These are phyloP conservation scores for Ogataea allantospora DNA, from an alignment of 805 yeast genomes.

Conservation along the genomic window DNA sequence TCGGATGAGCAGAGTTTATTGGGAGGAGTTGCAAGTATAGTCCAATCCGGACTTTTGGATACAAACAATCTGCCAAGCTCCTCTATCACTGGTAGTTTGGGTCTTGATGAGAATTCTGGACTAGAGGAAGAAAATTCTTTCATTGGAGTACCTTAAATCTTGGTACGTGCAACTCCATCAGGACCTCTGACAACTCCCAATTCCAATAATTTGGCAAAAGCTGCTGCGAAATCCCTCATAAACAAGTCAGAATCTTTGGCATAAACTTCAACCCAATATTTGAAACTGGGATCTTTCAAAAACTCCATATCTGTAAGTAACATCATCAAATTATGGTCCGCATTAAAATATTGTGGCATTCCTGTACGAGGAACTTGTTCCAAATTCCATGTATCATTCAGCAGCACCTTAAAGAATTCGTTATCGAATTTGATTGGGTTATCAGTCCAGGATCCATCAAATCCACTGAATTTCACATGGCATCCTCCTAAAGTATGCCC, in stretches of 20 bases:
- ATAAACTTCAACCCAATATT: conserved; percentile 60
- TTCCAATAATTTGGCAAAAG: conserved; percentile 63
- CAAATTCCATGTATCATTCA: conserved; percentile 45
- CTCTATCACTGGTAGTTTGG: conserved; percentile 41
- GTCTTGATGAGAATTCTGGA: conserved; percentile 50
- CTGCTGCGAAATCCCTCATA: conserved; percentile 62
- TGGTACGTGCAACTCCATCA: conserved; percentile 33
- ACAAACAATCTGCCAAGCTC: conserved; percentile 59
- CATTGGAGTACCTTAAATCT: conserved; percentile 25
- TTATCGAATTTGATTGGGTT: conserved; percentile 43
- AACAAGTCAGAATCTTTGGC: conserved; percentile 64
- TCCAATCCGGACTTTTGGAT: conserved; percentile 47
- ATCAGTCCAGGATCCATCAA: conserved; percentile 48
- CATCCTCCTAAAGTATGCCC: conserved; percentile 80
- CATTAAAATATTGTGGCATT: conserved; percentile 37
- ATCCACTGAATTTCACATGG: conserved; percentile 54
- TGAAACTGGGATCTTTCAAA: conserved; percentile 57
- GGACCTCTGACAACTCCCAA: conserved; percentile 37
- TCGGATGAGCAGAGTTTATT: conserved; percentile 33
- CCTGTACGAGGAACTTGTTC: conserved; percentile 43
- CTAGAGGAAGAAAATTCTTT: conserved; percentile 45
- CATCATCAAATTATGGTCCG: conserved; percentile 65
- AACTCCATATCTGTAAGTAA: conserved; percentile 73
- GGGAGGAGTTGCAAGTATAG: conserved; percentile 44
- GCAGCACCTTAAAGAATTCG: conserved; percentile 43